Conservation (phyloP, 352 stramenopile genomes). For the Globisporangium nodosum region DNA sequence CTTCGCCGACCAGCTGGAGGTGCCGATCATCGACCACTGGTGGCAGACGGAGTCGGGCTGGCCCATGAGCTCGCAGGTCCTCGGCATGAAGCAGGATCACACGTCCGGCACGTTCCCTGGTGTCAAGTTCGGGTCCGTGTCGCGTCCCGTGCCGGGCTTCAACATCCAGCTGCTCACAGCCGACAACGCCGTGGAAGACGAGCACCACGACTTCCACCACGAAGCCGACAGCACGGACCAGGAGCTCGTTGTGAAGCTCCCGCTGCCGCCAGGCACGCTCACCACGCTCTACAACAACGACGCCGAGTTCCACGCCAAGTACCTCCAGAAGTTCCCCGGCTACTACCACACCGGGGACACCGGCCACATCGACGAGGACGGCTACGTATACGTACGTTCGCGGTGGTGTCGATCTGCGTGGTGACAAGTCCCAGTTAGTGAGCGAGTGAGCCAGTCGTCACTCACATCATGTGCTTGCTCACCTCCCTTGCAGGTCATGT, state of each 20-base stretch:
- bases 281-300: conserved; percentile 85
- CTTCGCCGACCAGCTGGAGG: conserved; percentile 51
- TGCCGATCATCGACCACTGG: conserved; percentile 84
- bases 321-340: conserved; percentile 78
- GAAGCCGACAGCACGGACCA: conserved; percentile 44
- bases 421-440: neutral
- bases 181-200: conserved; percentile 31
- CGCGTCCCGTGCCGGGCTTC: conserved; percentile 73
- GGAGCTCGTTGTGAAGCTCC: conserved; percentile 77
- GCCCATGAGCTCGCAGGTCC: conserved; percentile 61
- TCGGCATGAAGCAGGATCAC: conserved; percentile 65
- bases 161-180: conserved; percentile 71
- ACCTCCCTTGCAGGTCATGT: conserved; percentile 68
- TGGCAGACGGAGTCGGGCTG: conserved; percentile 91
- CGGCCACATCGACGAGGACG: conserved; percentile 86
- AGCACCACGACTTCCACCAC: conserved; percentile 43
- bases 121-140: conserved; percentile 61
- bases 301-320: conserved; percentile 73
- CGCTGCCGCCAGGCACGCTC: conserved; percentile 74
- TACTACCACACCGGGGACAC: conserved; percentile 90
- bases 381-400: conserved; percentile 75
- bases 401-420: neutral
- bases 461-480: neutral
- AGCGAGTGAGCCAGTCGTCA: neutral
- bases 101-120: conserved; percentile 27